Evolutionary conservation across 164 flowering plant genomes (phyloP), one percentile per base, ranked within the genome.

Genomic region (Buxus sempervirens): DNA sequence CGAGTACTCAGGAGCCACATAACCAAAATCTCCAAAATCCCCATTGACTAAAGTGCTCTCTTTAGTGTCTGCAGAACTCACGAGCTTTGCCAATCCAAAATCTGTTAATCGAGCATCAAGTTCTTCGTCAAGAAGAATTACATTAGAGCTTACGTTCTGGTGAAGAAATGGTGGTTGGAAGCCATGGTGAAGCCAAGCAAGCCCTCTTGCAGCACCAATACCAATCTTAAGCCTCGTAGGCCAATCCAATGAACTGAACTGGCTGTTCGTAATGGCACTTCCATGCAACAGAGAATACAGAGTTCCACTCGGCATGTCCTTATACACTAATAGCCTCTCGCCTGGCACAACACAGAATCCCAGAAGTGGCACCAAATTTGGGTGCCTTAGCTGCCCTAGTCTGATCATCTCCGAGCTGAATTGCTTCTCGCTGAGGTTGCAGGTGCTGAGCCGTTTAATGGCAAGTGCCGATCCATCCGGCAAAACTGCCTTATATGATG

Each of bases 131-230:
- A 89, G 79, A 60, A 89, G 81, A 38, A 89, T 73, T 54, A 79
- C 82, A 72, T 76, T 79, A 0, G 95, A 86, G 73, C 90, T 77
- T n/a, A 89, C 77, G 70, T 85, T 83, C 67, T 82, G 85, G 56
- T 84, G 90, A 74, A 84, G 45, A 60, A 68, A 66, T 0, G 90
- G 82, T 0, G 89, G 86, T 56, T 82, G 85, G 67, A 81, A 80
- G 0, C 84, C 87, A 70, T 87, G 88, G 76, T 87, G 95, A 56
- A 89, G 86, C 95, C 95, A 89, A 66, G 90, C 90, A 12, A 89
- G 77, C 45, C 91, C 95, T 51, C 87, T 79, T 2, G 90, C 86
- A 2, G 81, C 83, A 32, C 91, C 90, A 0, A 81, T 62, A 4
- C 82, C 88, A 67, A 89, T 86, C 78, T 67, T 81, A 45, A 84